Conservation (phyloP, 768 basidiomycete genomes). For the Suillus bovinus region DNA sequence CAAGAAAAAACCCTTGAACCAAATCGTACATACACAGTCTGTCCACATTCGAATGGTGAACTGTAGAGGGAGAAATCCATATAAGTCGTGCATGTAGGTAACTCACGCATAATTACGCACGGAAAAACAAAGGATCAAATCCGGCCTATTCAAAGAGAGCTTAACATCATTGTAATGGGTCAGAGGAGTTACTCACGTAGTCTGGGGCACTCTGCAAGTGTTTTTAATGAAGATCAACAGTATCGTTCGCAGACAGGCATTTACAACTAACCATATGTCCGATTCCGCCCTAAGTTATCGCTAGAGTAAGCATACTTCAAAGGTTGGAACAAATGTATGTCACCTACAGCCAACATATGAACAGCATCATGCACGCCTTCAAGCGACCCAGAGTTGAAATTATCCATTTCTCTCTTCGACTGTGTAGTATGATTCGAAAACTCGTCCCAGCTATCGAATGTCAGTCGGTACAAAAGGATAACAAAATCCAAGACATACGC, state of each 20-base stretch:
- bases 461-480: neutral
- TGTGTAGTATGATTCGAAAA: conserved; percentile 26
- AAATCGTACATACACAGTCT: conserved; percentile 20
- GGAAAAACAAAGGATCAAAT: conserved; percentile 28
- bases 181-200: conserved; percentile 20
- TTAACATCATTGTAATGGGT: neutral
- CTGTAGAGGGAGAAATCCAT: conserved; percentile 11
- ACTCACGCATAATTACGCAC: conserved; percentile 12
- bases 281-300: conserved; percentile 21
- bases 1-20: neutral
- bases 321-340: neutral
- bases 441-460: conserved; percentile 26
- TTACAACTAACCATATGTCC: conserved; percentile 26
- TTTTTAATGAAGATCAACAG: conserved; percentile 2
- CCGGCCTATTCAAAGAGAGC: conserved; percentile 14
- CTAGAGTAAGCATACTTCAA: neutral
- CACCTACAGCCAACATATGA: conserved; percentile 19
- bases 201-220: conserved; percentile 18
- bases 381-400: conserved; percentile 19
- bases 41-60: conserved; percentile 27
- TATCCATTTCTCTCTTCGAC: conserved; percentile 17
- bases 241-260: neutral
- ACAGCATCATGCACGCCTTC: conserved; percentile 24
- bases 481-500: conserved; percentile 11
- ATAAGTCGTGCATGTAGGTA: neutral